Evolutionary conservation across 2,329 filamentous ascomycete genomes (phyloP), one percentile per base, ranked within the genome.

Genomic region (Ceratocystis colombiana): DNA sequence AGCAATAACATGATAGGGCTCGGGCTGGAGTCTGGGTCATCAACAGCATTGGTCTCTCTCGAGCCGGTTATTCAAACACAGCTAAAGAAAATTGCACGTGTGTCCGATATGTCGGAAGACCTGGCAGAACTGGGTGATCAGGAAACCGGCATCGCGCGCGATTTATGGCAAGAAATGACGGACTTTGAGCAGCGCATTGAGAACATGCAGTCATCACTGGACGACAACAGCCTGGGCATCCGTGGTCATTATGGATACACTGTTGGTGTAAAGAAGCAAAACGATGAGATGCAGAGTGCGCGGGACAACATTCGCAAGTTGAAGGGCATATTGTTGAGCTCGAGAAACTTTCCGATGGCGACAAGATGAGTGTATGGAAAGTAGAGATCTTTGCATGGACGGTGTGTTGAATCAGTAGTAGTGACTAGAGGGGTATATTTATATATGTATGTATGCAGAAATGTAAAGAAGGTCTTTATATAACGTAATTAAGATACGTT

Each of bases 291-390:
- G 71, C 84, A 84, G 69, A 84, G 83, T 72, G 79, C 89, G 22
- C 89, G 88, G 76, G 84, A 84, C 69, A 88, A 87, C 68, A 92
- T 95, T 64, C 79, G 89, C 69, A 82, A 88, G 66, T 83, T 94
- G 53, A 95, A 95, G 77, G 89, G 89, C 1, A 83, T 90, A 10
- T 77, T 94, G 70, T 75, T 95, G 66, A 90, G 85, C 71, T 83
- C 89, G 3, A 83, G 87, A 71, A 89, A 84, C 71, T 93, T 93
- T 70, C 87, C 86, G 2, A 57, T 61, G n/a, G 65, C 59, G 4
- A 62, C 59, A 44, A 50, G 61, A n/a, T 66, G 41, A 46, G n/a
- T 22, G 7, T 20, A 48, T 45, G 8, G 20, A 8, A 28, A 25
- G 20, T 1, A 53, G 37, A 50, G 48, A n/a, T 59, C 20, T 30